Conservation (phyloP, 441 rosid genomes). For the Corymbia citriodora region DNA sequence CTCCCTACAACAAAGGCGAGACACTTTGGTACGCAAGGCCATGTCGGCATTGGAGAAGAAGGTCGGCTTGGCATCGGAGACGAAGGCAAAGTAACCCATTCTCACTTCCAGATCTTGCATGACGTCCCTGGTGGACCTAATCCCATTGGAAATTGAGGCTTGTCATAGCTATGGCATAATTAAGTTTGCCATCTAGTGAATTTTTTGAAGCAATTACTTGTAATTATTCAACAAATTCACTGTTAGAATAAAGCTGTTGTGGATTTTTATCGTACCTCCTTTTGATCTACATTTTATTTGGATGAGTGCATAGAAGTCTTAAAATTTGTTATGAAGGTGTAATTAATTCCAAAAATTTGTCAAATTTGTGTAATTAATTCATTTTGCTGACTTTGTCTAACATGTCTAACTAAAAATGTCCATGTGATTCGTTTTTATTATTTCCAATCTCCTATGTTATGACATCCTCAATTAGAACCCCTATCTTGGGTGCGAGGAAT, state of each 20-base stretch:
- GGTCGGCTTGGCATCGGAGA: neutral
- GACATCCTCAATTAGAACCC: no score
- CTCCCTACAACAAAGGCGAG: neutral
- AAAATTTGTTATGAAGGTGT: neutral
- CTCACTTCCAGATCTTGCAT: neutral
- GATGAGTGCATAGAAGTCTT: neutral
- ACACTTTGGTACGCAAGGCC: no score
- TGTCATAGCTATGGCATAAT: neutral
- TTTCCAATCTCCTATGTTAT: neutral
- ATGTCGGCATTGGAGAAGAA: no score
- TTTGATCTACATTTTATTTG: neutral
- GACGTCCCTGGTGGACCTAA: neutral
- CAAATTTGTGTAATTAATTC: neutral
- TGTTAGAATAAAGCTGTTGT: neutral
- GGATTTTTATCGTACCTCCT: neutral
- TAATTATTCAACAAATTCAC: neutral
- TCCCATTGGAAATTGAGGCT: neutral
- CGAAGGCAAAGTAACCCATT: neutral
- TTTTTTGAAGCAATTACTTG: neutral
- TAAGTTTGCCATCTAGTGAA: neutral
- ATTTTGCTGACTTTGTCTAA: neutral
- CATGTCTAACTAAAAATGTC: neutral
- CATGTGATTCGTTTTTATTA: fast-evolving
- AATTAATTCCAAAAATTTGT: fast-evolving
- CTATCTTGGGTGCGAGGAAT: no score